Base-by-base conservation (phyloP, 1,284 basidiomycete genomes). In the Cutaneotrichosporon sp. region DNA sequence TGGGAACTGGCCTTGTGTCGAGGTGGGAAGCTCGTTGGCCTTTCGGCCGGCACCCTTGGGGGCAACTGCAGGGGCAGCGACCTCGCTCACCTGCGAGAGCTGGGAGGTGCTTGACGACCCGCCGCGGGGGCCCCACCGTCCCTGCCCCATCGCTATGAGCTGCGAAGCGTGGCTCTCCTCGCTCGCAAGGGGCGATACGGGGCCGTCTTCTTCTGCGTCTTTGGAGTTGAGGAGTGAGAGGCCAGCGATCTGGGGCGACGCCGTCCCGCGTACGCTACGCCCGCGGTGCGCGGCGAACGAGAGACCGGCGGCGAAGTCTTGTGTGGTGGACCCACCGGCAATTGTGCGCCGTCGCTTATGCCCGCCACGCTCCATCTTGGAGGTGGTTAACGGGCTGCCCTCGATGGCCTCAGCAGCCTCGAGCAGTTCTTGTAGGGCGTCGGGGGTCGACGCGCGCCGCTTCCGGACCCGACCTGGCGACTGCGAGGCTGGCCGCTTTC, bases 321-420 rank as follows among this genome's bases (percentile, higher is more conserved):
- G 60, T 2, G 56, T 51, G 7, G 53, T 53, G 9, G 56, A 36
- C 11, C 36, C 36, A 16, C 64, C 62, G 16, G 73, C 75, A 18
- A 79, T 76, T 1, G 77, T 79, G 40, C 77, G 66, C 18, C 77
- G 58, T 8, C 77, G 62, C 61, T 79, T 79, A 60, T 74, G 74
- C 6, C 42, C 42, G 9, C 70, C 62, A 31, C 63, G 59, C 60
- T 64, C 59, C 7, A 47, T 34, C 42, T 69, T 66, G 64, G 77
- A 63, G 22, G 70, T 69, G n/a, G 70, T 72, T 42, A 77, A 71
- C 1, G 76, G 76, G 30, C 70, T 72, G 4, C 76, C 76, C 53
- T 79, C 77, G 32, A 79, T 72, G 8, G 74, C 75, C 66, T 76
- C 77, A 0, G 77, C 77, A 11, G 77, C 77, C 40, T 75, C 71